Evolutionary conservation across 2,329 filamentous ascomycete genomes (phyloP).

Genomic region (Lachnellula cervina): DNA sequence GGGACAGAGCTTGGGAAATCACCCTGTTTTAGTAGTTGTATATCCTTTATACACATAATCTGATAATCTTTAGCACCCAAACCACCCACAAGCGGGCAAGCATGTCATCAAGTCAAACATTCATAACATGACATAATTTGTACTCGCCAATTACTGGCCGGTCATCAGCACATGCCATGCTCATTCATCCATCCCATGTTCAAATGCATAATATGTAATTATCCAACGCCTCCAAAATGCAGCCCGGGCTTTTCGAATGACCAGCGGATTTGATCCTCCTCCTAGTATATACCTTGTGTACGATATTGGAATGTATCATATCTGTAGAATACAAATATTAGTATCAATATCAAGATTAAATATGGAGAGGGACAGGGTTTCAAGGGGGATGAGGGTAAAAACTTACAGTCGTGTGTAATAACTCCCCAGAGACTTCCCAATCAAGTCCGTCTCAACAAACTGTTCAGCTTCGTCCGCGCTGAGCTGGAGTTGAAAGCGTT

Average conservation of each 20-base stretch:
- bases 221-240: slow-evolving; percentile 16
- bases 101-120: too few species aligned
- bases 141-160: neutral
- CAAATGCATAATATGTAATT: slow-evolving; percentile 19
- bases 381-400: slow-evolving; percentile 5
- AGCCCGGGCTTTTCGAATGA: slow-evolving; percentile 2
- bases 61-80: too few species aligned
- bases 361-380: neutral
- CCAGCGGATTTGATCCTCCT: neutral
- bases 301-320: slow-evolving; percentile 86
- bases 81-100: too few species aligned
- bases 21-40: too few species aligned
- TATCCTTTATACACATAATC: too few species aligned
- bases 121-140: neutral
- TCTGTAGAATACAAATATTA: slow-evolving; percentile 37
- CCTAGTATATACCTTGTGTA: slow-evolving; percentile 79
- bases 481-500: slow-evolving; percentile 76
- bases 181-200: neutral
- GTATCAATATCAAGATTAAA: neutral
- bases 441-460: slow-evolving; percentile 74
- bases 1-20: too few species aligned
- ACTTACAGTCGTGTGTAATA: slow-evolving; percentile 81
- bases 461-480: slow-evolving; percentile 76
- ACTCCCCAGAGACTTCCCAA: slow-evolving; percentile 76
- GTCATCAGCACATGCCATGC: neutral